Evolutionary conservation across 2,329 filamentous ascomycete genomes (phyloP).

Genomic region (Fusarium drepaniforme): DNA sequence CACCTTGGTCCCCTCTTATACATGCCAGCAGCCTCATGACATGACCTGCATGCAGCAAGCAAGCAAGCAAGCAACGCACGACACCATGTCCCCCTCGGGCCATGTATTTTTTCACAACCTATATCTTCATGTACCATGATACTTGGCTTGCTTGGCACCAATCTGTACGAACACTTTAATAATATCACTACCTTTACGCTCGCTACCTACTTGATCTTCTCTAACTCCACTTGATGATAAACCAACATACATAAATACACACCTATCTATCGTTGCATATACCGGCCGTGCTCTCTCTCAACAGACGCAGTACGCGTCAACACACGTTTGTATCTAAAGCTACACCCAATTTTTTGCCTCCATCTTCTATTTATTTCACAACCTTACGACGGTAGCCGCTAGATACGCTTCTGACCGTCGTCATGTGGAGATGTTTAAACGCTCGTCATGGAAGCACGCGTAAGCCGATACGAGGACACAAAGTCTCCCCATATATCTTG

Average conservation of each 20-base stretch:
- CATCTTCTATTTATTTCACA: neutral
- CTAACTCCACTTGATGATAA: neutral
- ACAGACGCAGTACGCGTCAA: neutral
- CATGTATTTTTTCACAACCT: constrained; percentile 34
- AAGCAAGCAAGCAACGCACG: constrained; percentile 6
- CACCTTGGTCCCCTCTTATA: constrained; percentile 20
- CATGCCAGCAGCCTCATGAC: constrained; percentile 9
- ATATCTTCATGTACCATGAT: constrained; percentile 36
- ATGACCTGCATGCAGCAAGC: constrained; percentile 8
- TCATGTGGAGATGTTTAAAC: neutral
- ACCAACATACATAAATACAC: neutral
- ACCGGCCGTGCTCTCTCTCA: neutral
- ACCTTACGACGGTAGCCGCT: neutral
- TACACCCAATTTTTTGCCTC: neutral
- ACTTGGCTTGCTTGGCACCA: constrained; percentile 17
- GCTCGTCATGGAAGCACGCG: constrained; percentile 25
- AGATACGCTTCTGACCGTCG: neutral
- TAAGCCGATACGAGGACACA: constrained; percentile 39
- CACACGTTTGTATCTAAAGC: neutral
- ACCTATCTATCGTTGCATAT: neutral
- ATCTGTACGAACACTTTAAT: constrained; percentile 35
- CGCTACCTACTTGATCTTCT: constrained; percentile 8
- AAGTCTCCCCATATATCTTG: neutral
- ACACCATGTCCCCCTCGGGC: constrained; percentile 29
- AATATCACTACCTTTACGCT: constrained; percentile 28